These are phyloP conservation scores for Chaetomium tenue DNA, from an alignment of 495 filamentous ascomycete species.

Conservation along the genomic window DNA sequence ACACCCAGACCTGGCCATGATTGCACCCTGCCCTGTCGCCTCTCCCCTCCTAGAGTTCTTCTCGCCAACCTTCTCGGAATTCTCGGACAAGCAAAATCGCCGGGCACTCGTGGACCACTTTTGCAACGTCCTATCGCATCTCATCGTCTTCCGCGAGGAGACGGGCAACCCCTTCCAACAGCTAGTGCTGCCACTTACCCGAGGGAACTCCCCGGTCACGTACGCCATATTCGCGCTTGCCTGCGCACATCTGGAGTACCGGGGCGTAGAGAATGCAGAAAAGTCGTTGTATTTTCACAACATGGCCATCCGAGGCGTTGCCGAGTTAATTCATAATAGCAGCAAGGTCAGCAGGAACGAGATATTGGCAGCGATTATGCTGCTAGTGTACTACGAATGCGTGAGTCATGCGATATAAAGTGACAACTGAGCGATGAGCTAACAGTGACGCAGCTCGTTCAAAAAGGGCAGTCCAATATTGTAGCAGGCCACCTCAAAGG, in stretches of 20 bases:
- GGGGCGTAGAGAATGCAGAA: conserved; percentile 55
- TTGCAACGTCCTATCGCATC: conserved; percentile 60
- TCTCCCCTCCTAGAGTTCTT: conserved; percentile 53
- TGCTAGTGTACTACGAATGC: conserved; percentile 63
- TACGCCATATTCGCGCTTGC: conserved; percentile 60
- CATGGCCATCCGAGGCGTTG: conserved; percentile 57
- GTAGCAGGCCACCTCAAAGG: conserved; percentile 60
- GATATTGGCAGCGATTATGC: conserved; percentile 59
- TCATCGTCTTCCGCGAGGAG: conserved; percentile 63
- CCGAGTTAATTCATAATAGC: conserved; percentile 55
- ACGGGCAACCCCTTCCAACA: conserved; percentile 63
- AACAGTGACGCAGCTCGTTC: conserved; percentile 50
- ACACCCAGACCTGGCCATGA: conserved; percentile 44
- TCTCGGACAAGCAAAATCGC: conserved; percentile 53
- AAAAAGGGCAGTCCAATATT: conserved; percentile 56
- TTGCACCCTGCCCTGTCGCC: conserved; percentile 46
- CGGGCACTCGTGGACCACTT: conserved; percentile 60
- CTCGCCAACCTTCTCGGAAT: conserved; percentile 54
- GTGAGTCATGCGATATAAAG: conserved; percentile 38
- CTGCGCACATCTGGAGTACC: conserved; percentile 58
- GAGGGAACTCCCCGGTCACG: conserved; percentile 51
- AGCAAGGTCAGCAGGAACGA: conserved; percentile 53
- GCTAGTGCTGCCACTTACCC: conserved; percentile 57
- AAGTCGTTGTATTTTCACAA: conserved; percentile 60
- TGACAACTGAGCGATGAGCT: background rate